Conservation (phyloP, 2,329 filamentous ascomycete species). For the Dendryphion nanum region DNA sequence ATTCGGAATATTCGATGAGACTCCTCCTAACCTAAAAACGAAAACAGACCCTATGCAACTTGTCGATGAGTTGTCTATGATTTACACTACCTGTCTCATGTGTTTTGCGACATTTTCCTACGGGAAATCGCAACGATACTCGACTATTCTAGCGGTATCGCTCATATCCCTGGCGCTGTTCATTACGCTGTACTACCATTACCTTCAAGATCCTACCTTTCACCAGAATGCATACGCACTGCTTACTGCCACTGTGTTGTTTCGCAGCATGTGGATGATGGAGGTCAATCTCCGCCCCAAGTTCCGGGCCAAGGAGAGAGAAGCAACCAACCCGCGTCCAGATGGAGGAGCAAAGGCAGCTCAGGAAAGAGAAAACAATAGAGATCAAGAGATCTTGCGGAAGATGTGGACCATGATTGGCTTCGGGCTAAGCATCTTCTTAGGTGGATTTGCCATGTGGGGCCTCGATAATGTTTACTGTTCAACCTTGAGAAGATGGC, state of each 20-base stretch:
- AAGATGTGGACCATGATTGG: conserved; percentile 76
- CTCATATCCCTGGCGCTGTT: conserved; percentile 56
- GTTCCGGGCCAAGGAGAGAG: conserved; percentile 45
- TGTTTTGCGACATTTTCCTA: conserved; percentile 74
- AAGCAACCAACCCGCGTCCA: conserved; percentile 21
- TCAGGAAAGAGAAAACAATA: conserved; percentile 51
- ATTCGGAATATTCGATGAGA: not conserved
- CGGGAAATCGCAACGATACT: conserved; percentile 53
- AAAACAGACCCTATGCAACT: conserved; percentile 67
- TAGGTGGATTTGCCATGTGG: conserved; percentile 76
- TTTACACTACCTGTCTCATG: conserved; percentile 69
- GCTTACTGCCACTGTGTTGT: conserved; percentile 67
- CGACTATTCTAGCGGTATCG: conserved; percentile 55
- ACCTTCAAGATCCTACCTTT: conserved; percentile 77
- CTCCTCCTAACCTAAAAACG: not conserved
- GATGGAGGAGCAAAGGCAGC: conserved; percentile 29
- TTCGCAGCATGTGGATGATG: conserved; percentile 77
- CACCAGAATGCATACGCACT: conserved; percentile 78
- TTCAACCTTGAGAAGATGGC: conserved; percentile 61
- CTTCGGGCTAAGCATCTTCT: conserved; percentile 67
- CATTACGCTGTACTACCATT: conserved; percentile 79
- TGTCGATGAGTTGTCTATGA: conserved; percentile 69
- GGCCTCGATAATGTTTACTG: conserved; percentile 78
- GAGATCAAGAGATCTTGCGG: conserved; percentile 58
- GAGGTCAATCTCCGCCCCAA: conserved; percentile 62